phyloP scores from a whole-genome alignment of 495 filamentous ascomycete genomes.

The Wilcoxina mikolae region DNA sequence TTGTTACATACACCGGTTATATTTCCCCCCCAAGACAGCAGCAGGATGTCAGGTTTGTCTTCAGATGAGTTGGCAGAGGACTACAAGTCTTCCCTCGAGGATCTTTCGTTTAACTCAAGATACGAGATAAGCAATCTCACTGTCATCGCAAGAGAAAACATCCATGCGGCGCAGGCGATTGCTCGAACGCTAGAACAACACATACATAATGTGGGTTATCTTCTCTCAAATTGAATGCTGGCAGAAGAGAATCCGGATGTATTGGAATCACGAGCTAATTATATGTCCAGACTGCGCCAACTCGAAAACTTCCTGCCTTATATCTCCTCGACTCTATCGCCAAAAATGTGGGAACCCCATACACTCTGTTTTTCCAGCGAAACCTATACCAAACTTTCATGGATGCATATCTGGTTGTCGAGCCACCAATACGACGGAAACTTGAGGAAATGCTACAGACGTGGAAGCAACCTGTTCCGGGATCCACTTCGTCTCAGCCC shows the following conservation, averaged over 20 bases:
- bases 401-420: constrained; percentile 82
- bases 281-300: constrained; percentile 54
- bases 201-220: constrained; percentile 67
- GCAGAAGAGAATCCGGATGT: background rate
- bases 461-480: constrained; percentile 92
- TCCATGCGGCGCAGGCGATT: constrained; percentile 82
- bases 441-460: constrained; percentile 96
- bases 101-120: constrained; percentile 73
- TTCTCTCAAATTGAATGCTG: too few relatives aligned
- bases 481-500: constrained; percentile 70
- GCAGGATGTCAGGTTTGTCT: constrained; percentile 11
- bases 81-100: constrained; percentile 83
- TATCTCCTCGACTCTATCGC: constrained; percentile 97
- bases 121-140: constrained; percentile 92
- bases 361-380: constrained; percentile 81
- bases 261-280: background rate
- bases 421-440: constrained; percentile 62
- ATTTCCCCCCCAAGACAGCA: constrained; percentile 15
- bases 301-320: constrained; percentile 79
- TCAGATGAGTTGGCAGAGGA: constrained; percentile 89
- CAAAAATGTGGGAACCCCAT: constrained; percentile 96
- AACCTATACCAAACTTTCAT: constrained; percentile 91
- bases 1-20: constrained; percentile 14
- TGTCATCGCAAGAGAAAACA: constrained; percentile 90
- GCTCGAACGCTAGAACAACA: constrained; percentile 78